Base-by-base conservation (phyloP, 495 filamentous ascomycete species). In the Bacidia rubella region DNA sequence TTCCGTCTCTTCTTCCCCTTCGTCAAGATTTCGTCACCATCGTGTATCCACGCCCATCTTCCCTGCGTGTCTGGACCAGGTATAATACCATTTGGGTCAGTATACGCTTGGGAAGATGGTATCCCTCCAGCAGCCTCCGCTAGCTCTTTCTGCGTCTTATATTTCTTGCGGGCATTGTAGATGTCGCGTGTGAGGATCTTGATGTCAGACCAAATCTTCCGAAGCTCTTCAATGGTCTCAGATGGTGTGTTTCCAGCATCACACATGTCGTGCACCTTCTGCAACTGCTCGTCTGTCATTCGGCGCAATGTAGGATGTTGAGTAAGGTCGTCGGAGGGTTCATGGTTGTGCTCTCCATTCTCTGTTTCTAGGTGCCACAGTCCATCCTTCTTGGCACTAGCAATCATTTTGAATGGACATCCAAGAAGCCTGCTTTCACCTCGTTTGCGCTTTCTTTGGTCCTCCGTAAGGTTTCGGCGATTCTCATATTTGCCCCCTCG, bases 141-240 rank as follows among this genome's bases (percentile, higher is more conserved):
- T 39, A 53, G 5, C 5, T 55, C 54, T 25, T 58, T 57, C 44
- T 51, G 47, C 2, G 56, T 56, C 49, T 63, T 63, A 48, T 61
- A 51, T 40, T 63, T 63, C 49, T 63, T 63, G 20, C 60, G 59
- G 32, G 60, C 59, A 42, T 63, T 63, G 53, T 63, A 63, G 29
- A 63, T 57, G 53, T 63, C 60, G 9, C 60, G 53, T 23, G 56
- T 61, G 39, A 63, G 46, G 23, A 63, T 51, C 38, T 61, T 63
- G 38, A 63, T 61, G 23, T 57, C 59, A 11, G 60, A 59, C 55
- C 56, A 61, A 2, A 54, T 35, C 24, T 23, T 39, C 27, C 47
- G 54, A 42, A 63, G 25, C 27, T 56, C 54, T 17, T 61, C 55
- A 23, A 63, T 43, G 12, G 57, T 63, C 19, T 63, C 56, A 2